phyloP scores from a whole-genome alignment of 345 rosid genomes.

The rapeseed (Brassica napus) region DNA sequence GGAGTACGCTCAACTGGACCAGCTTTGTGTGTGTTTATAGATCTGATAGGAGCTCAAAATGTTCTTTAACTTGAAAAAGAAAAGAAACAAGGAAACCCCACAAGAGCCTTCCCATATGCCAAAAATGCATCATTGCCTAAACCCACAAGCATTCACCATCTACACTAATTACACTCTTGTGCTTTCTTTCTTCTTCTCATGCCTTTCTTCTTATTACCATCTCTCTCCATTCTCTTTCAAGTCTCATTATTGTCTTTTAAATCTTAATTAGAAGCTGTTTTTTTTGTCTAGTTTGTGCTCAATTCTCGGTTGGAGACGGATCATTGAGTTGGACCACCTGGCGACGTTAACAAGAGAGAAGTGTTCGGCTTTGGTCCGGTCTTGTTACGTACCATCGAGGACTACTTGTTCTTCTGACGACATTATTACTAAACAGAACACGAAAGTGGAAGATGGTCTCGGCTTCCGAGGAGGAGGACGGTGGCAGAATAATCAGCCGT shows the following conservation, averaged over 20 bases:
- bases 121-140: conserved; percentile 36
- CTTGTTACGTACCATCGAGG: conserved; percentile 64
- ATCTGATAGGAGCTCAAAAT: neutral
- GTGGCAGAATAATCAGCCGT: conserved; percentile 18
- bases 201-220: conserved; percentile 13
- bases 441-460: conserved; percentile 31
- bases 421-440: conserved; percentile 18
- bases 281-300: neutral
- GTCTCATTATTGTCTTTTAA: no score
- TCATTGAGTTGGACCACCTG: conserved; percentile 47
- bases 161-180: conserved; percentile 25
- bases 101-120: conserved; percentile 29
- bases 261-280: neutral
- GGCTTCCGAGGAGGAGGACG: conserved; percentile 40
- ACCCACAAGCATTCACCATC: conserved; percentile 34
- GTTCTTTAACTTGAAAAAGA: neutral
- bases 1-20: conserved; percentile 11
- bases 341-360: conserved; percentile 62
- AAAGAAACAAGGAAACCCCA: conserved; percentile 32
- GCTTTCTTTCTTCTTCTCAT: conserved; percentile 5
- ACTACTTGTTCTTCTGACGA: conserved; percentile 33
- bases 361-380: conserved; percentile 71
- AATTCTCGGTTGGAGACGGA: neutral
- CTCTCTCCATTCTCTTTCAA: conserved; percentile 15
- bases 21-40: conserved; percentile 8